Evolutionary conservation across 192 early-diverging fungal genomes (phyloP).

Genomic region (Coemansia reversa): DNA sequence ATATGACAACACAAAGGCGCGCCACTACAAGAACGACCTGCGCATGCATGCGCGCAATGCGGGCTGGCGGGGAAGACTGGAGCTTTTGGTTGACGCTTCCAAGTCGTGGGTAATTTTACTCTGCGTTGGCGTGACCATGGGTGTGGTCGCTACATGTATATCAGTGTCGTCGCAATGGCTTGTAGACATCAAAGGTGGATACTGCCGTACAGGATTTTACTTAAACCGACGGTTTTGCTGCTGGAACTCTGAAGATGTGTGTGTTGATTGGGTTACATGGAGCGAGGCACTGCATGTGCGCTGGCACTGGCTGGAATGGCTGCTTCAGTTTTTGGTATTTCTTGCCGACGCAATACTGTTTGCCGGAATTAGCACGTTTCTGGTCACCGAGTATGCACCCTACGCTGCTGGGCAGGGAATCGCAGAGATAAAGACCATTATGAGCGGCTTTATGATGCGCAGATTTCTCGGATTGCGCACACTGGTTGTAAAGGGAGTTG

Average conservation of each 20-base stretch:
- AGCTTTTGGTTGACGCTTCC: slow-evolving; percentile 23
- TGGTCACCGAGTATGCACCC: slow-evolving; percentile 80
- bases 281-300: slow-evolving; percentile 48
- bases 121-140: slow-evolving; percentile 47
- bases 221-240: slow-evolving; percentile 85
- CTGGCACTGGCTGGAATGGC: slow-evolving; percentile 47
- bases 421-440: slow-evolving; percentile 80
- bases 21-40: slow-evolving; percentile 34
- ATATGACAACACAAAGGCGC: slow-evolving; percentile 48
- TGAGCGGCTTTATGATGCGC: slow-evolving; percentile 74
- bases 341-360: slow-evolving; percentile 55
- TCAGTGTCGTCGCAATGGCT: slow-evolving; percentile 67
- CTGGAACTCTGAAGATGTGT: slow-evolving; percentile 65
- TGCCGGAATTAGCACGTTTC: slow-evolving; percentile 68
- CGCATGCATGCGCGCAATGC: slow-evolving; percentile 12
- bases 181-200: slow-evolving; percentile 80
- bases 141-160: slow-evolving; percentile 43
- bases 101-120: slow-evolving; percentile 46
- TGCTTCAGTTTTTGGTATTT: slow-evolving; percentile 46
- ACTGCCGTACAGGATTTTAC: slow-evolving; percentile 76
- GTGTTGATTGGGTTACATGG: slow-evolving; percentile 63
- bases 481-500: slow-evolving; percentile 80
- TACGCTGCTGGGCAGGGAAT: slow-evolving; percentile 78
- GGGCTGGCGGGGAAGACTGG: slow-evolving; percentile 17
- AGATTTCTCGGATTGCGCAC: slow-evolving; percentile 70